phyloP scores from a whole-genome alignment of 352 stramenopile genomes.

The Phytophthora lateralis region DNA sequence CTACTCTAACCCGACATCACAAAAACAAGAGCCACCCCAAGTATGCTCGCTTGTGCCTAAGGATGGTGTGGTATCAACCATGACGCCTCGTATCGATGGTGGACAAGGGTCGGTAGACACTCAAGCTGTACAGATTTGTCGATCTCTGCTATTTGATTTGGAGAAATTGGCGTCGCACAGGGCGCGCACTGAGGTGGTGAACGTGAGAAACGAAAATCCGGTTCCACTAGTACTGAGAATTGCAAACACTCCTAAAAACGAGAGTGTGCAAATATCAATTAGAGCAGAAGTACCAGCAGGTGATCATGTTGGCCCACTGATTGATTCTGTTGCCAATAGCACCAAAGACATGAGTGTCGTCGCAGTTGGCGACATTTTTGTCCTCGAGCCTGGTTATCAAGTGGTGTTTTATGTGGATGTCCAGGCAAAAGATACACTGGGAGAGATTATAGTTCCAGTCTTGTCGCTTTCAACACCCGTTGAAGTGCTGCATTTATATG shows the following conservation, averaged over 20 bases:
- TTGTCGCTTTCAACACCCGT: slow-evolving; percentile 42
- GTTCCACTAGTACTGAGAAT: slow-evolving; percentile 39
- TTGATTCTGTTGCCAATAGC: not conserved
- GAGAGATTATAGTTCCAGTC: slow-evolving; percentile 37
- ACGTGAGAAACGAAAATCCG: slow-evolving; percentile 56
- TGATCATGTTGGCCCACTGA: not conserved
- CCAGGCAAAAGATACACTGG: slow-evolving; percentile 23
- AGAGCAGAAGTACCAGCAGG: slow-evolving; percentile 13
- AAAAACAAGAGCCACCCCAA: slow-evolving; percentile 8
- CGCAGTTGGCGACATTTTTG: slow-evolving; percentile 24
- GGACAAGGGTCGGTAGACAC: slow-evolving; percentile 11
- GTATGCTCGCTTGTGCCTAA: slow-evolving; percentile 20
- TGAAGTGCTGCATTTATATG: slow-evolving; percentile 49
- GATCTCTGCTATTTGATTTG: slow-evolving; percentile 49
- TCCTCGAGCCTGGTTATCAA: slow-evolving; percentile 35
- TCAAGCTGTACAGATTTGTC: slow-evolving; percentile 36
- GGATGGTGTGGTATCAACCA: slow-evolving; percentile 13
- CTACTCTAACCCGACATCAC: slow-evolving; percentile 13
- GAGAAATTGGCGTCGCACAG: slow-evolving; percentile 42
- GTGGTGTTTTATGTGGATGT: slow-evolving; percentile 38
- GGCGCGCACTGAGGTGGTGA: slow-evolving; percentile 39
- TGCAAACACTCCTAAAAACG: slow-evolving; percentile 13
- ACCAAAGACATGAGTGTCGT: slow-evolving; percentile 3
- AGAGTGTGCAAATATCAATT: slow-evolving; percentile 34
- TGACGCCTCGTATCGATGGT: slow-evolving; percentile 22